phyloP scores from a whole-genome alignment of 371 early-diverging fungal species.

The Circinella minor region DNA sequence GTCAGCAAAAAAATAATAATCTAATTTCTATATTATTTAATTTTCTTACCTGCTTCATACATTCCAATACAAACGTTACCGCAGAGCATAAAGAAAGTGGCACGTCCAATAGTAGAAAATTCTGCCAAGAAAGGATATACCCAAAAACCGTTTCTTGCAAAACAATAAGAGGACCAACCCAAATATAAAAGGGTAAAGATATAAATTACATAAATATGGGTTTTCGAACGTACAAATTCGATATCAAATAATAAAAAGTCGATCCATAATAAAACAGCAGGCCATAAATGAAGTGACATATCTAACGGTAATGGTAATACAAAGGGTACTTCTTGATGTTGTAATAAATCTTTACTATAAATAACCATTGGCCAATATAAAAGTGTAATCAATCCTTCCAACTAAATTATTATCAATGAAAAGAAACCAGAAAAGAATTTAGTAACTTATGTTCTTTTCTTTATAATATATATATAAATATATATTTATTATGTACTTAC shows the following conservation, averaged over 20 bases:
- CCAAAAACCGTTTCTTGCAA: constrained; percentile 28
- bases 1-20: too few relatives aligned
- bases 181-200: constrained; percentile 24
- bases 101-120: constrained; percentile 19
- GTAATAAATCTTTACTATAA: constrained; percentile 21
- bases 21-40: not conserved
- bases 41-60: constrained; percentile 30
- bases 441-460: not conserved
- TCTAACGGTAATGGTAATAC: constrained; percentile 26
- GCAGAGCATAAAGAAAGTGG: constrained; percentile 24
- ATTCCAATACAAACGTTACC: constrained; percentile 23
- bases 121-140: constrained; percentile 31
- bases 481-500: constrained; percentile 8
- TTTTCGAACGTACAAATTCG: constrained; percentile 23
- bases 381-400: constrained; percentile 31
- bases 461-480: not conserved
- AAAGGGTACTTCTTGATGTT: constrained; percentile 21
- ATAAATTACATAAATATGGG: constrained; percentile 25
- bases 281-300: constrained; percentile 33
- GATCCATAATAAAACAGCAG: constrained; percentile 27
- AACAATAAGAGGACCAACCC: constrained; percentile 29
- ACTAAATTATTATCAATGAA: constrained; percentile 10
- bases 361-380: constrained; percentile 35
- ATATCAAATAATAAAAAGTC: constrained; percentile 32
- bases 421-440: too few relatives aligned